These are phyloP conservation scores for Talaromyces sp. DNA, from an alignment of 2,329 filamentous ascomycete species.

Conservation along the genomic window DNA sequence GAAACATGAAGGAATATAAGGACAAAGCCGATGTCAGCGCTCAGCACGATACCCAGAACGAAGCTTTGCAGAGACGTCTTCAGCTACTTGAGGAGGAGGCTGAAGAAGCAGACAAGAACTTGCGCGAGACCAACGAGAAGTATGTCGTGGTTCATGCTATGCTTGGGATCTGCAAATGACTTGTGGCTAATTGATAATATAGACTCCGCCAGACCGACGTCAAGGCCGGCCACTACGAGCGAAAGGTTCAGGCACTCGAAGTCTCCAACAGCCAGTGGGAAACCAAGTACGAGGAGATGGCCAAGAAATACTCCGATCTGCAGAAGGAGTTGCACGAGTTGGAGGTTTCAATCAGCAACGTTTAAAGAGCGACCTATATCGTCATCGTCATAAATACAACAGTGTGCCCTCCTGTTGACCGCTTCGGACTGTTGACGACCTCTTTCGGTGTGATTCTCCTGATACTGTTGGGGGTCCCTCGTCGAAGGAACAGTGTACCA, in stretches of 20 bases:
- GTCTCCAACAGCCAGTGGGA: slow-evolving; percentile 91
- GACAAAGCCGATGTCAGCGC: slow-evolving; percentile 75
- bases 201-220: slow-evolving; percentile 99
- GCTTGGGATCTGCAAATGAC: neutral
- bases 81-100: slow-evolving; percentile 97
- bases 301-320: slow-evolving; percentile 76
- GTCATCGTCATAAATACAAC: slow-evolving; percentile 16
- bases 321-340: slow-evolving; percentile 92
- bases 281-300: slow-evolving; percentile 95
- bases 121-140: slow-evolving; percentile 98
- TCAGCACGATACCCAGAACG: slow-evolving; percentile 82
- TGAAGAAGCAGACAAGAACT: slow-evolving; percentile 91
- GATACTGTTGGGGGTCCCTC: neutral
- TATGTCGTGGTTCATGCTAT: slow-evolving; percentile 52
- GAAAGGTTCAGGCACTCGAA: slow-evolving; percentile 97
- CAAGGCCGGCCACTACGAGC: slow-evolving; percentile 98
- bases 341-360: slow-evolving; percentile 86
- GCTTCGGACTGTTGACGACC: slow-evolving; percentile 15
- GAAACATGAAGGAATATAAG: slow-evolving; percentile 79
- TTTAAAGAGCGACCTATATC: slow-evolving; percentile 54
- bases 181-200: slow-evolving; percentile 5
- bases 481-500: slow-evolving; percentile 9
- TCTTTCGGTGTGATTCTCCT: slow-evolving; percentile 11
- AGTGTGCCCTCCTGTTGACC: slow-evolving; percentile 19
- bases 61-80: slow-evolving; percentile 84